Base-by-base conservation (phyloP, 139 green algal genomes). In the Chlamydomonas eustigma region DNA sequence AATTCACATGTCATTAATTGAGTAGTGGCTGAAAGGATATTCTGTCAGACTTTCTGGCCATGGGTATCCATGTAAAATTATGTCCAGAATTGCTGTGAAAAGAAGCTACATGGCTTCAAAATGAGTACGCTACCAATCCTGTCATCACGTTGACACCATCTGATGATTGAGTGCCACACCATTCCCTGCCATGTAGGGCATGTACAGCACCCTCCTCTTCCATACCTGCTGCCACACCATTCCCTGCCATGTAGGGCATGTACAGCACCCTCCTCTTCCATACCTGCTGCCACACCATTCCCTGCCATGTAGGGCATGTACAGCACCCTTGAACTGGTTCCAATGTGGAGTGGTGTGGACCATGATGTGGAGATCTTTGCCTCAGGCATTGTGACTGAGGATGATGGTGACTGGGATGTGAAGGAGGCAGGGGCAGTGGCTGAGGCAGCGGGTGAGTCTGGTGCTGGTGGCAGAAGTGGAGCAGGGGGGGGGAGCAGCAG, bases 321-420 rank as follows among this genome's bases (percentile, higher is more conserved):
- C 32, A 64, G 86, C 25, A 85, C 86, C 32, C 84, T 98, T 39
- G 94, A 98, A 87, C 81, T 98, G 81, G 83, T 98, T 67, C 94
- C 94, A 64, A 94, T 97, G 91, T 91, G 88, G 86, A 76, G 72
- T 8, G 90, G 88, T 1, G 80, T 98, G 37, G 88, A 96, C 65
- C 79, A 89, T 2, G 90, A 97, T 64, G 85, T 95, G 24, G 90
- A 93, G 67, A 79, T 97, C 30, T 97, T 91, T 80, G 90, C 85
- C 24, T 95, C 92, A 24, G 80, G 80, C 2, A 31, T 76, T 24
- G 71, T 76, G 58, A 82, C 85, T 25, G 89, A 94, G 51, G 93
- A 96, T 32, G 87, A 92, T n/a, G 90, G 85, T 3, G 92, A 94
- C 72, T 96, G 73, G 70, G 70, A 71, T 2, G 81, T 50, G 8